These are phyloP conservation scores for Nematodospora valgi DNA, from an alignment of 805 yeast species.

Conservation along the genomic window DNA sequence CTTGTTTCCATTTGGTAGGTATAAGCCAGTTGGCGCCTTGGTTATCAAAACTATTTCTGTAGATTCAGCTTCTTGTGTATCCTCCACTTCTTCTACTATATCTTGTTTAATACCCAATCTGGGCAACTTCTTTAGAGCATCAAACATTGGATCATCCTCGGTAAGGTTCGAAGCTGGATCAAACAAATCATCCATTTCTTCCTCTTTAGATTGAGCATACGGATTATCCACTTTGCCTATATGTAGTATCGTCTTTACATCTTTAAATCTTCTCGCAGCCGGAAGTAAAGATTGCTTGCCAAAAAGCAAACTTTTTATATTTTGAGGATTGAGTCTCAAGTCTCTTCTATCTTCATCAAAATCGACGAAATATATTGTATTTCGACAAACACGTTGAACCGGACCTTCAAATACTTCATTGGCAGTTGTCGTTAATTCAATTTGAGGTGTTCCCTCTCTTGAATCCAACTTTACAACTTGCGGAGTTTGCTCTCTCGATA, in stretches of 20 bases:
- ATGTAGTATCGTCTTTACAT: slow-evolving; percentile 49
- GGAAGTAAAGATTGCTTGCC: slow-evolving; percentile 58
- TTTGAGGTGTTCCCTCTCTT: slow-evolving; percentile 7
- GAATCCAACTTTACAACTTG: slow-evolving; percentile 5
- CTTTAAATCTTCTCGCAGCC: slow-evolving; percentile 50
- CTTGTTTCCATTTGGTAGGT: slow-evolving; percentile 65
- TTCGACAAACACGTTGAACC: slow-evolving; percentile 53
- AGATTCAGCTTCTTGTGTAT: slow-evolving; percentile 33
- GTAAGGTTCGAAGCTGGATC: slow-evolving; percentile 30
- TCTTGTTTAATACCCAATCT: slow-evolving; percentile 56
- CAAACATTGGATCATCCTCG: slow-evolving; percentile 38
- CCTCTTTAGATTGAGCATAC: slow-evolving; percentile 26
- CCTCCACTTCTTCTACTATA: slow-evolving; percentile 44
- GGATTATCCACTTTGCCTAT: slow-evolving; percentile 39
- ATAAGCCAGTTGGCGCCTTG: slow-evolving; percentile 71
- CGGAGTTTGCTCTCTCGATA: slow-evolving; percentile 4
- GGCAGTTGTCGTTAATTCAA: slow-evolving; percentile 5
- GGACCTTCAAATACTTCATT: slow-evolving; percentile 62
- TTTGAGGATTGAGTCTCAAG: slow-evolving; percentile 19
- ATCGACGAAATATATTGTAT: slow-evolving; percentile 51
- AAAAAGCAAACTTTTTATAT: slow-evolving; percentile 42
- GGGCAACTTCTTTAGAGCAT: slow-evolving; percentile 48
- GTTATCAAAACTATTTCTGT: slow-evolving; percentile 50
- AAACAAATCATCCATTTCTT: slow-evolving; percentile 32
- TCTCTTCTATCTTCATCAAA: slow-evolving; percentile 35